A percentile compares a stretch with the other conserved stretches of the same genome.
Conservation (phyloP, 345 rosid species). For the Hirschfeldia incana region DNA sequence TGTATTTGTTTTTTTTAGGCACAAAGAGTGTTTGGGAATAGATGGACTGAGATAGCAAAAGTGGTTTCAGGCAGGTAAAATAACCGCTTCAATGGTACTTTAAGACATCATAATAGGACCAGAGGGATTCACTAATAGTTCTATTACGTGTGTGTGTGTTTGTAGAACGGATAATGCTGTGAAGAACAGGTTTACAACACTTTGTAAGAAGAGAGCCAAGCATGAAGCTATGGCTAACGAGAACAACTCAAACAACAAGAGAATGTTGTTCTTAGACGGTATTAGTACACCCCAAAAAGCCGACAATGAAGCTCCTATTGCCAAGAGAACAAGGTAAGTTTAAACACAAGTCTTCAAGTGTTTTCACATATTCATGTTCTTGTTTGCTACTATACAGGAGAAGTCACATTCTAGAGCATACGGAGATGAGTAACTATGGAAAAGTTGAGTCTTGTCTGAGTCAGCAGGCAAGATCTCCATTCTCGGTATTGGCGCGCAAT, state of each 20-base stretch:
- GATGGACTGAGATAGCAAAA: conserved; percentile 99
- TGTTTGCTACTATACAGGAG: conserved; percentile 50
- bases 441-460: conserved; percentile 17
- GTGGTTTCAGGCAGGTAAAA: conserved; percentile 99
- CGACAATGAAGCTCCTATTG: conserved; percentile 38
- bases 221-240: conserved; percentile 78
- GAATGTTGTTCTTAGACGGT: conserved; percentile 49
- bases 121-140: neutral
- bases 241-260: conserved; percentile 63
- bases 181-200: conserved; percentile 91
- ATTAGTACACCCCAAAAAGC: conserved; percentile 36
- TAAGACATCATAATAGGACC: neutral
- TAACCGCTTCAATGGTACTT: neutral
- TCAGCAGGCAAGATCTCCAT: conserved; percentile 63
- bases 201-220: conserved; percentile 95
- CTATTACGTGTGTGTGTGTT: conserved; percentile 7
- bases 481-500: conserved; percentile 62
- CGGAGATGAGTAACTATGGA: conserved; percentile 43
- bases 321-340: conserved; percentile 58
- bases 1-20: conserved; percentile 51
- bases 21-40: conserved; percentile 83
- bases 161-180: conserved; percentile 98
- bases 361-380: neutral
- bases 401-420: conserved; percentile 54
- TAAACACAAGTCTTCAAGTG: neutral